These are phyloP conservation scores for Chalciporus piperatus DNA, from an alignment of 768 basidiomycete species.

Conservation along the genomic window DNA sequence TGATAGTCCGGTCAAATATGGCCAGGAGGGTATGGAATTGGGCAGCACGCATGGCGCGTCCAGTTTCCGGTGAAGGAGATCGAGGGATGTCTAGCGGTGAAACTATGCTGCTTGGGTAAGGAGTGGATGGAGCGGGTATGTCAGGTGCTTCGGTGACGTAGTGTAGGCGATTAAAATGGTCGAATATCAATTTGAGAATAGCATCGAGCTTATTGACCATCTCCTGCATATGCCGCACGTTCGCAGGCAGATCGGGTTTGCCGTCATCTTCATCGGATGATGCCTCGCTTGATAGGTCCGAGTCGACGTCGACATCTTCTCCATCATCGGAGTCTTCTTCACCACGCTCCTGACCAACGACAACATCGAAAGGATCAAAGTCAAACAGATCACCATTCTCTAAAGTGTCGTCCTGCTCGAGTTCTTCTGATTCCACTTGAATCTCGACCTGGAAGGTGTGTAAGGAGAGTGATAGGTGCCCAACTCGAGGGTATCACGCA, in stretches of 20 bases:
- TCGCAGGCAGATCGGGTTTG: slow-evolving; percentile 38
- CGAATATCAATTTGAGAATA: slow-evolving; percentile 80
- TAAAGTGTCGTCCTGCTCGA: slow-evolving; percentile 62
- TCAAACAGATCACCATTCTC: slow-evolving; percentile 65
- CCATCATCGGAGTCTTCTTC: slow-evolving; percentile 57
- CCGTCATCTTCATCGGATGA: slow-evolving; percentile 63
- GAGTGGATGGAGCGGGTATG: slow-evolving; percentile 11
- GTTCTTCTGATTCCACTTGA: slow-evolving; percentile 90
- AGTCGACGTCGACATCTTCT: slow-evolving; percentile 47
- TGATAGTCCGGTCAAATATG: slow-evolving; percentile 91
- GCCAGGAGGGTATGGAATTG: slow-evolving; percentile 88
- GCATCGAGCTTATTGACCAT: slow-evolving; percentile 93
- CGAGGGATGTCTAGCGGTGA: slow-evolving; percentile 22
- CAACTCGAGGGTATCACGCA: slow-evolving; percentile 38
- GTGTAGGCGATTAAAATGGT: slow-evolving; percentile 67
- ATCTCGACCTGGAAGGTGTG: slow-evolving; percentile 74
- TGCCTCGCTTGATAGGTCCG: slow-evolving; percentile 63
- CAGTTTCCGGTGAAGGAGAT: slow-evolving; percentile 31
- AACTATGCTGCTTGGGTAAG: slow-evolving; percentile 7
- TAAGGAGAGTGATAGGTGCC: neutral
- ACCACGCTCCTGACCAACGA: slow-evolving; percentile 71
- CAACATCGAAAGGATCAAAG: slow-evolving; percentile 82
- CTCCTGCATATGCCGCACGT: slow-evolving; percentile 68
- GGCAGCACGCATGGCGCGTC: slow-evolving; percentile 42
- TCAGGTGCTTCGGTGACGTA: slow-evolving; percentile 22